Conservation (phyloP, 495 filamentous ascomycete species). For the Aspergillus biplanus region DNA sequence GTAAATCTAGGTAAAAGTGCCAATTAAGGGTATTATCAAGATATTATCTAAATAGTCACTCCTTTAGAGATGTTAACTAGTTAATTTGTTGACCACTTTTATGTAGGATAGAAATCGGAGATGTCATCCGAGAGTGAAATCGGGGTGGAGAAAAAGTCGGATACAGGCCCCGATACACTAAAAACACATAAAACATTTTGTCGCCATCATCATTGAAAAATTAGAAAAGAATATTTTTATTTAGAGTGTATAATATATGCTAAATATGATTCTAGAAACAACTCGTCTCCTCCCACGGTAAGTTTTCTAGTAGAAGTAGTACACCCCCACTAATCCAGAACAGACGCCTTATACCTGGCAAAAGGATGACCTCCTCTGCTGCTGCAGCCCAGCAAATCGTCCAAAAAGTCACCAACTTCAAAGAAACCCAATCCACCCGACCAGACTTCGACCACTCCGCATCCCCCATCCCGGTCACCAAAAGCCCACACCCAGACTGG, state of each 20-base stretch:
- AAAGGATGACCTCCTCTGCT: neutral
- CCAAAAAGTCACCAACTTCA: neutral
- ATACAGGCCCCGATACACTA: no score
- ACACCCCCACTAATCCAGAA: neutral
- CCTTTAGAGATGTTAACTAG: neutral
- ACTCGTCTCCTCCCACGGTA: neutral
- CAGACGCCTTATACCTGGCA: neutral
- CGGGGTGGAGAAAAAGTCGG: neutral
- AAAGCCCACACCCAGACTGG: constrained; percentile 65
- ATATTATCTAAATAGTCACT: neutral
- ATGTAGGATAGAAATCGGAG: neutral
- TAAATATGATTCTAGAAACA: neutral
- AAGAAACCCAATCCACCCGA: neutral
- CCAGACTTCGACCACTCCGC: neutral
- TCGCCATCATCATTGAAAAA: neutral
- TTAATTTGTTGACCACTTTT: neutral
- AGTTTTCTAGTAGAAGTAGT: neutral
- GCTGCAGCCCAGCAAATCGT: neutral
- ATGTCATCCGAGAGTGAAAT: neutral
- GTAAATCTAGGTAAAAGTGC: no score
- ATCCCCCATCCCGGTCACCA: neutral
- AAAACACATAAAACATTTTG: neutral
- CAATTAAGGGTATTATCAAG: neutral
- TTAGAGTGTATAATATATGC: no score
- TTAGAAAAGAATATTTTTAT: no score